Evolutionary conservation across 2,329 filamentous ascomycete species (phyloP), one percentile per base, ranked within the genome.

Genomic region (Cladosporium sp.): DNA sequence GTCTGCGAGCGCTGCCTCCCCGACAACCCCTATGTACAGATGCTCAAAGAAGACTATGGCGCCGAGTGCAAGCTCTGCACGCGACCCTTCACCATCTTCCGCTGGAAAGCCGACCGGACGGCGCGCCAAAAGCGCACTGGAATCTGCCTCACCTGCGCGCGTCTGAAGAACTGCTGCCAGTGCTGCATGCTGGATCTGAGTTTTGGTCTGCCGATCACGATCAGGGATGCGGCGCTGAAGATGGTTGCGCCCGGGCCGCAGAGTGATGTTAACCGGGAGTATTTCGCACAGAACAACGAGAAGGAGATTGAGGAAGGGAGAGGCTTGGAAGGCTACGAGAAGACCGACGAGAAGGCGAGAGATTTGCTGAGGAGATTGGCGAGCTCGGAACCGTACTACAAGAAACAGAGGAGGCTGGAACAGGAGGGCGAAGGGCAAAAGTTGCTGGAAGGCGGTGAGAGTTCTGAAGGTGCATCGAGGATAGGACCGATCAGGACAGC

Each of bases 151-250:
- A 98, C 93, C 38, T 98, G 93, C 76, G 92, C 93, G 18, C 87
- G 93, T 42, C 79, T 97, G 60, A 98, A 98, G 74, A 98, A 98
- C 75, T 97, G 93, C 76, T 98, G 93, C 67, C 93, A 98, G 75
- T 92, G 86, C 73, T 98, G 93, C 76, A 97, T 97, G 89, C 85
- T 98, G 49, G 93, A 98, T 78, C 75, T 98, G 55, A 92, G 89
- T 10, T 98, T 97, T 66, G 95, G 93, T 19, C 77, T 98, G 28
- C 93, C 93, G 9, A 95, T 98, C 65, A 87, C 91, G 11, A 88
- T 98, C 54, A 84, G 93, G 66, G 93, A 98, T 76, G 93, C 93
- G 3, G 93, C 95, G 4, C 78, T 98, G 58, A 97, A 97, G 76
- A 95, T 98, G 87, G 88, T 97, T 40, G 91, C 92, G 0, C 91